Conservation (phyloP, 1,139 yeast genomes). For the Yamadazyma friedrichii region DNA sequence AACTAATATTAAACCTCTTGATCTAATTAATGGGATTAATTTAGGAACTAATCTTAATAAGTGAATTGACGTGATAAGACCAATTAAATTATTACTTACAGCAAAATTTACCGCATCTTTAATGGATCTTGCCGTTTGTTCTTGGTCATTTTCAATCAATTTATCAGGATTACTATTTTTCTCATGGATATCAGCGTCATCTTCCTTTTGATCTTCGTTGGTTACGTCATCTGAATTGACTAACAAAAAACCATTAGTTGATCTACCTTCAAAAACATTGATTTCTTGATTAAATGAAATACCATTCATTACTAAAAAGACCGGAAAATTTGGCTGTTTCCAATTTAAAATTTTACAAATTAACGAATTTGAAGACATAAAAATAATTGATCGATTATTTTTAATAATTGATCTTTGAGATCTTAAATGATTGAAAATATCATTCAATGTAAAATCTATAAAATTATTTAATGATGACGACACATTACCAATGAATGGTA, state of each 20-base stretch:
- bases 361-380: slow-evolving; percentile 82
- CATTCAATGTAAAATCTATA: slow-evolving; percentile 70
- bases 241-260: slow-evolving; percentile 42
- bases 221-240: slow-evolving; percentile 17
- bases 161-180: slow-evolving; percentile 17
- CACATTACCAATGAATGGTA: slow-evolving; percentile 53
- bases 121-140: slow-evolving; percentile 43
- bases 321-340: slow-evolving; percentile 98
- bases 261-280: slow-evolving; percentile 35
- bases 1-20: slow-evolving; percentile 79
- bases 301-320: slow-evolving; percentile 78
- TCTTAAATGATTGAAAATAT: slow-evolving; percentile 77
- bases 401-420: slow-evolving; percentile 34
- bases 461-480: slow-evolving; percentile 61
- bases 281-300: slow-evolving; percentile 38
- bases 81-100: slow-evolving; percentile 76
- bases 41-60: slow-evolving; percentile 73
- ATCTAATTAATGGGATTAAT: slow-evolving; percentile 70
- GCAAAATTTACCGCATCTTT: slow-evolving; percentile 65
- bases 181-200: slow-evolving; percentile 28
- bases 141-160: slow-evolving; percentile 30
- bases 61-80: slow-evolving; percentile 74
- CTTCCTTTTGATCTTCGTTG: slow-evolving; percentile 13
- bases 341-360: slow-evolving; percentile 92
- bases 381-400: slow-evolving; percentile 63